phyloP scores from a whole-genome alignment of 139 green algal genomes.

The Mesotaenium endlicherianum region DNA sequence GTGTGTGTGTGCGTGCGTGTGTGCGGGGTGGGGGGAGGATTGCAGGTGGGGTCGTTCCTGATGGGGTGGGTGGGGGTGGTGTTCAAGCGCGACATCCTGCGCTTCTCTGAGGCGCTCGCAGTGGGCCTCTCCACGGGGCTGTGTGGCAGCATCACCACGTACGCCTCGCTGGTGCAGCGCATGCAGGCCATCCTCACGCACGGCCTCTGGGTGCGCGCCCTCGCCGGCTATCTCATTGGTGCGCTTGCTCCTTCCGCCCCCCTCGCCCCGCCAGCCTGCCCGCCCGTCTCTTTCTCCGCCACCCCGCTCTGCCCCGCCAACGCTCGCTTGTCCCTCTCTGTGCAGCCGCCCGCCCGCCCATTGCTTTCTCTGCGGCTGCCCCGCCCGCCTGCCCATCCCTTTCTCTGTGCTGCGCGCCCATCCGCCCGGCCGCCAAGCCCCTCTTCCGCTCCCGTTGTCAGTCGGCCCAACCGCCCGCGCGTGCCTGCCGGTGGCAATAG shows the following conservation, averaged over 20 bases:
- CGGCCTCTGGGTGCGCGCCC: slow-evolving; percentile 34
- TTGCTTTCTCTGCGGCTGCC: too few relatives aligned
- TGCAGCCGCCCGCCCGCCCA: too few relatives aligned
- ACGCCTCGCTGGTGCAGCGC: slow-evolving; percentile 41
- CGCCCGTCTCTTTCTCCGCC: too few relatives aligned
- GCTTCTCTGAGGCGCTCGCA: slow-evolving; percentile 41
- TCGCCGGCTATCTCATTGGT: slow-evolving; percentile 44
- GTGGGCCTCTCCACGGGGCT: slow-evolving; percentile 39
- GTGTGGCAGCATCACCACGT: slow-evolving; percentile 39
- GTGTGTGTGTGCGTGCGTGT: background rate
- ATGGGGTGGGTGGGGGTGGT: slow-evolving; percentile 40
- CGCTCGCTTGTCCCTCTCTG: too few relatives aligned
- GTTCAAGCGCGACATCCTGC: slow-evolving; percentile 17
- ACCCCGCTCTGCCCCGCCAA: too few relatives aligned
- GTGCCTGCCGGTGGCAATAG: too few relatives aligned
- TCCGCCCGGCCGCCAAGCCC: too few relatives aligned
- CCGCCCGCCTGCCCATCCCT: too few relatives aligned
- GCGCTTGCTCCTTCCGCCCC: background rate
- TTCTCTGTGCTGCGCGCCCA: too few relatives aligned
- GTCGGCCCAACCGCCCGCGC: too few relatives aligned
- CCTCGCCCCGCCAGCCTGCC: too few relatives aligned
- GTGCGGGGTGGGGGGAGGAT: background rate
- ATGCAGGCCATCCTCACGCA: slow-evolving; percentile 32
- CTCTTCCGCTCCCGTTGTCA: too few relatives aligned
- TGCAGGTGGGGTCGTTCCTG: slow-evolving; percentile 40